These are phyloP conservation scores for Chlamydomonas incerta DNA, from an alignment of 139 green algal species.

Conservation along the genomic window DNA sequence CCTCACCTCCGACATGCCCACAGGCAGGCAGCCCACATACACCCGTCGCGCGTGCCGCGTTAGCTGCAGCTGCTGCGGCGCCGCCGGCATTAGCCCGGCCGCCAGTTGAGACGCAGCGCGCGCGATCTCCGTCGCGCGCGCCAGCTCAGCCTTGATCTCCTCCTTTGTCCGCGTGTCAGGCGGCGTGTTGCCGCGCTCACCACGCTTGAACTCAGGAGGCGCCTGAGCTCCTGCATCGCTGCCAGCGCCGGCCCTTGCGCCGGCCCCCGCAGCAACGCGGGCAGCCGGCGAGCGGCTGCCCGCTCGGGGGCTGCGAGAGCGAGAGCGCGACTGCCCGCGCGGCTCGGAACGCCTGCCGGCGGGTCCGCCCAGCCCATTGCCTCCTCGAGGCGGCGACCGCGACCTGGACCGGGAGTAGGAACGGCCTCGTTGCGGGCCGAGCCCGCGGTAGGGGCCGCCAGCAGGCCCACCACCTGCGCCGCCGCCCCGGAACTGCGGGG, in stretches of 20 bases:
- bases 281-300: too few relatives aligned
- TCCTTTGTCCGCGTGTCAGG: conserved; percentile 51
- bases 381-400: background rate
- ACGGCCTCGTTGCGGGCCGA: background rate
- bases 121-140: conserved; percentile 38
- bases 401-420: conserved; percentile 28
- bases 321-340: too few relatives aligned
- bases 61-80: conserved; percentile 72
- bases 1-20: conserved; percentile 39
- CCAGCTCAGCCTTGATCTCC: conserved; percentile 41
- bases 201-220: too few relatives aligned
- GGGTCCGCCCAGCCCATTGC: background rate
- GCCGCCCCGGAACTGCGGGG: background rate
- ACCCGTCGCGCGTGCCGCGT: conserved; percentile 91
- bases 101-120: background rate
- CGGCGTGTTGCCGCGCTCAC: too few relatives aligned
- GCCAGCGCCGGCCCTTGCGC: too few relatives aligned
- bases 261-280: too few relatives aligned
- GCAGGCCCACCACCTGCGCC: background rate
- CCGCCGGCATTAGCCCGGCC: background rate
- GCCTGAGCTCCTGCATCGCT: too few relatives aligned
- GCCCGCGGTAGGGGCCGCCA: conserved; percentile 1
- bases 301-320: too few relatives aligned
- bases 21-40: conserved; percentile 92
- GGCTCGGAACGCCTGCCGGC: too few relatives aligned